Base-by-base conservation (phyloP, 2,329 filamentous ascomycete genomes). In the Colletotrichum abscissum region DNA sequence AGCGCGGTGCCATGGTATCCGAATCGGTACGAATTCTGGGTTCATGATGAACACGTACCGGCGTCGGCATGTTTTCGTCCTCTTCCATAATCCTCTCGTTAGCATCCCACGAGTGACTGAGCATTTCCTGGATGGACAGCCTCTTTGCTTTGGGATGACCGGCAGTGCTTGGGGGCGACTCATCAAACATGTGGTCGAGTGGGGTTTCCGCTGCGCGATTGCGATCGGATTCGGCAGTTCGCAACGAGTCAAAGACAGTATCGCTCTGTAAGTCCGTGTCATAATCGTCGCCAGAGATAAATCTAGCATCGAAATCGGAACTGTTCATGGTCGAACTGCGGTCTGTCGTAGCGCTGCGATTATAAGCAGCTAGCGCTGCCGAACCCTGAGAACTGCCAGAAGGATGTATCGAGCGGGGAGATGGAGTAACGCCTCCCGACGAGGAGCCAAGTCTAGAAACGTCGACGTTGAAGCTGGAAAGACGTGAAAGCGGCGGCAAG, bases 231-330 rank as follows among this genome's bases (percentile, higher is more conserved):
- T 89, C 92, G 73, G 89, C 87, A 19, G 93, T 95, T 66, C 92
- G 91, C 76, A 95, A 83, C 35, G 93, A 95, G 84, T 95, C 94
- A 81, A 91, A 95, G 69, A 93, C 87, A 22, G 91, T 94, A 77
- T 95, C 93, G 80, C 93, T 95, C 82, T 91, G 92, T 78, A 92
- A 91, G 80, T 95, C 93, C n/a, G 91, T 92, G 77, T 95, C 93
- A 77, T 94, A 92, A 68, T 95, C 93, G 71, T 95, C 93, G 26
- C 89, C 89, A 12, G 91, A 94, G n/a, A 84, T 86, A 76, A 92
- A 88, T 76, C 90, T 89, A 74, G 85, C 85, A 73, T 94, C 92
- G 78, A 90, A 88, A 77, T 95, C 93, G 33, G 92, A 94, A 73
- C 91, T 92, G 74, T 91, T 89, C 75, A 92, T 86, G 33, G 91